Conservation (phyloP, 2,329 filamentous ascomycete genomes). For the Aureobasidium vineae region DNA sequence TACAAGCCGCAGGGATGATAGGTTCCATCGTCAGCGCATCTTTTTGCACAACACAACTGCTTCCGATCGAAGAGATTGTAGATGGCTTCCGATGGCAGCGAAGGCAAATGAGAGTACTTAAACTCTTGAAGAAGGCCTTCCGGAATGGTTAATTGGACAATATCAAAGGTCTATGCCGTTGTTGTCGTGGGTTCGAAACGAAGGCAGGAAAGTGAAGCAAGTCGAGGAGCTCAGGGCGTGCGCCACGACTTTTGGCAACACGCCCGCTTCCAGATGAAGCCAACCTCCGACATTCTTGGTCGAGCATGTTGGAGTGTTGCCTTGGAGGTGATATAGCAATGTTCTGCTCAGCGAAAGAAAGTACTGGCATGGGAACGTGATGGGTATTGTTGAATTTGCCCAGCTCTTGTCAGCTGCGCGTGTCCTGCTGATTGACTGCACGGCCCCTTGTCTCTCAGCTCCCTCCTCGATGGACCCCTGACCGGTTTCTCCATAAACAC, state of each 20-base stretch:
- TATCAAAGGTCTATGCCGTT: neutral
- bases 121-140: no score
- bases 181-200: neutral
- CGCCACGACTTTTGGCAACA: neutral
- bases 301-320: neutral
- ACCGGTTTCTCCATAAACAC: conserved; percentile 3
- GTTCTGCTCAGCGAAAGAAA: no score
- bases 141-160: no score
- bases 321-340: neutral
- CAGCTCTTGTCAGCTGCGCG: conserved; percentile 12
- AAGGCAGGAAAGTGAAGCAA: neutral
- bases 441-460: conserved; percentile 9
- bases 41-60: neutral
- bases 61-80: neutral
- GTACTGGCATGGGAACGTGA: neutral
- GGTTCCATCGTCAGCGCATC: neutral
- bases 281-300: neutral
- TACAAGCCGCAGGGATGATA: neutral
- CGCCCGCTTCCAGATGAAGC: neutral
- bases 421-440: conserved; percentile 18
- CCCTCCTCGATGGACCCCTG: conserved; percentile 1
- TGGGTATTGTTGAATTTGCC: neutral
- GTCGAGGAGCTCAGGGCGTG: no score
- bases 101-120: no score
- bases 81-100: neutral